Evolutionary conservation across 2,329 filamentous ascomycete species (phyloP), one percentile per base, ranked within the genome.

Genomic region (Furcasterigmium sp.): DNA sequence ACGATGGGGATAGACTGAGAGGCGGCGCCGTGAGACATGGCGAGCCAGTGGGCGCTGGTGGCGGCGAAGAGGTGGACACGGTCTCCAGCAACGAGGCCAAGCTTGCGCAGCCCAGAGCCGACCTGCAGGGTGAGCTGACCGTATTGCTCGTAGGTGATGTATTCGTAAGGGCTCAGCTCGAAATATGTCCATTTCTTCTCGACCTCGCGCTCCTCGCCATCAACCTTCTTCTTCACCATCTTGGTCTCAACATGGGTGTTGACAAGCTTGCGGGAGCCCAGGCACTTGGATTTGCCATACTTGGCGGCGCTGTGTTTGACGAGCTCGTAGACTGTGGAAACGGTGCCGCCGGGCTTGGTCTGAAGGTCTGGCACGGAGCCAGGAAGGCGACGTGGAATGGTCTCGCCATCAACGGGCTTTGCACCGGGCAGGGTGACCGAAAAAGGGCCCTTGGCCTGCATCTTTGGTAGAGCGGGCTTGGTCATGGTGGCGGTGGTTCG

Each of bases 171-270:
- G 60, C 84, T 85, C 55, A 91, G 80, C 71, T 94, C 88, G 61
- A 88, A 93, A 67, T 86, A 94, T 44, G 83, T 85, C 88, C 88
- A 94, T 58, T 87, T 77, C 80, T 94, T 94, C 62, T 91, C 85
- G 21, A 91, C 78, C 65, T 90, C 79, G 56, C 78, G 70, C 72
- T 91, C 84, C 57, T 84, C 76, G 51, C 88, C 88, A 61, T 93
- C 86, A 36, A 94, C 71, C 45, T 90, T 75, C 75, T 91, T 93
- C 78, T 91, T 93, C 62, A 94, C 71, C 75, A 89, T 91, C 75
- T 91, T 94, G 56, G 80, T 86, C 68, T 94, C 88, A 53, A 83
- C 76, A 63, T 93, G 87, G 28, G 82, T 84, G 64, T 84, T 78
- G 64, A 94, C 68, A 47, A 93, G 75, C 61, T 78, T 83, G 51